A percentile compares a stretch with the other conserved stretches of the same genome.
Evolutionary conservation across 352 stramenopile genomes (phyloP).

Genomic region (Phytophthora macrochlamydospora): DNA sequence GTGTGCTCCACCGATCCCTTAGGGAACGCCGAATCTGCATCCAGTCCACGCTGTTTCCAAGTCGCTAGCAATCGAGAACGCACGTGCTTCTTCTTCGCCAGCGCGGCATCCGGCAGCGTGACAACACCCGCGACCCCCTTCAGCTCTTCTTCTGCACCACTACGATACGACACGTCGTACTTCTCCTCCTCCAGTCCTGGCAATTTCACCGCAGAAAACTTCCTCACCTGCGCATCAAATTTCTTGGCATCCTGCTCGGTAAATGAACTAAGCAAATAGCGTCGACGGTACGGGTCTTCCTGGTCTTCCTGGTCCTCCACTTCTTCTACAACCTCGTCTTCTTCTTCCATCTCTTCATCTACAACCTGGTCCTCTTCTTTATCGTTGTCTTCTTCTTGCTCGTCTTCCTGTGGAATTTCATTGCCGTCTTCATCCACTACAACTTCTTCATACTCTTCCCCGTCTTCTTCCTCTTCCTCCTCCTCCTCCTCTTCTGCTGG

Average conservation of each 20-base stretch:
- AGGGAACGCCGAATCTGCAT: slow-evolving; percentile 37
- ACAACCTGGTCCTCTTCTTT: slow-evolving; percentile 25
- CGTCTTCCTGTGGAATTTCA: slow-evolving; percentile 2
- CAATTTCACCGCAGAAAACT: slow-evolving; percentile 38
- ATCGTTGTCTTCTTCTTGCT: slow-evolving; percentile 31
- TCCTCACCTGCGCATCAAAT: slow-evolving; percentile 42
- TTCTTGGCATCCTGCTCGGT: slow-evolving; percentile 48
- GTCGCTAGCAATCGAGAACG: slow-evolving; percentile 52
- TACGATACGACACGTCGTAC: slow-evolving; percentile 54
- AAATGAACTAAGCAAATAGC: slow-evolving; percentile 61
- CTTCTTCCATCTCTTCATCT: slow-evolving; percentile 20
- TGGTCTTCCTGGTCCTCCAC: slow-evolving; percentile 23
- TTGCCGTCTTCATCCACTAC: too few relatives aligned
- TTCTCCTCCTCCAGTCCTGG: slow-evolving; percentile 16
- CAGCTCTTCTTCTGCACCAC: slow-evolving; percentile 11
- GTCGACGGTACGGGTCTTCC: slow-evolving; percentile 67
- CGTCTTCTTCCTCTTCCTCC: slow-evolving; percentile 14
- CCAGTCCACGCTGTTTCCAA: slow-evolving; percentile 50
- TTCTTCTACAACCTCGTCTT: slow-evolving; percentile 16
- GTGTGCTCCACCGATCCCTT: slow-evolving; percentile 49
- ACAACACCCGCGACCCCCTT: slow-evolving; percentile 21
- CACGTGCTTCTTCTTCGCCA: slow-evolving; percentile 43
- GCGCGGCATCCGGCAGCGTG: slow-evolving; percentile 20
- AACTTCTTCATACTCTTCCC: too few relatives aligned
- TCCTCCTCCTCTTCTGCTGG: slow-evolving; percentile 37